These are phyloP conservation scores for Rhizodiscina lignyota DNA, from an alignment of 495 filamentous ascomycete genomes.

Conservation along the genomic window DNA sequence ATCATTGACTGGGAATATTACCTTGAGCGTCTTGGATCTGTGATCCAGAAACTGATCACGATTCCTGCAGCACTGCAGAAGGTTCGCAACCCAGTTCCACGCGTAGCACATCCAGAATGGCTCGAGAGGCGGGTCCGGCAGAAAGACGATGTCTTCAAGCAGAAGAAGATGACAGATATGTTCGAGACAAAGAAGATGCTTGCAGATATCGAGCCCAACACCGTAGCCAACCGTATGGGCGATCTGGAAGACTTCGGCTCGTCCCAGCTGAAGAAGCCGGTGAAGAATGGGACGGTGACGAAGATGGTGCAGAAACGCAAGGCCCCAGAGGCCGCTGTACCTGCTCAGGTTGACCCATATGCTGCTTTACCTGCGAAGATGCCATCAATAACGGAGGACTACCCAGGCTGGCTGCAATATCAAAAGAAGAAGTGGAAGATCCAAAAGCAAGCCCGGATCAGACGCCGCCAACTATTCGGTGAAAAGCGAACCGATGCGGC, in stretches of 20 bases:
- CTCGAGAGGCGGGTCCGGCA: constrained; percentile 80
- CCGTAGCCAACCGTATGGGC: constrained; percentile 35
- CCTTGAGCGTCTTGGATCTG: constrained; percentile 79
- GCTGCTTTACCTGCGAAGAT: constrained; percentile 69
- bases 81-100: constrained; percentile 80
- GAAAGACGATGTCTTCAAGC: constrained; percentile 94
- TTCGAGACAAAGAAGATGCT: constrained; percentile 60
- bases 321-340: constrained; percentile 36
- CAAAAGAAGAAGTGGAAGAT: constrained; percentile 99
- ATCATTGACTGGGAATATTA: constrained; percentile 97
- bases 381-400: constrained; percentile 77
- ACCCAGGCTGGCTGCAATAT: constrained; percentile 76
- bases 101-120: constrained; percentile 93
- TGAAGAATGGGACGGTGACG: constrained; percentile 46
- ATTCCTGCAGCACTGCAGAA: constrained; percentile 95
- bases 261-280: constrained; percentile 33
- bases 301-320: constrained; percentile 71
- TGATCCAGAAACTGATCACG: constrained; percentile 96
- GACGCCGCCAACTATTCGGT: constrained; percentile 83
- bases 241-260: constrained; percentile 81
- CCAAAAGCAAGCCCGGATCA: constrained; percentile 77
- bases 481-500: constrained; percentile 52
- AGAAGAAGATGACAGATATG: constrained; percentile 94
- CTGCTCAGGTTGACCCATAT: constrained; percentile 56
- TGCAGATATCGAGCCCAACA: constrained; percentile 54